Percentiles rank a stretch among this genome's conserved stretches.
phyloP scores from a whole-genome alignment of 2,329 filamentous ascomycete genomes.

The Sclerotinia trifoliorum region DNA sequence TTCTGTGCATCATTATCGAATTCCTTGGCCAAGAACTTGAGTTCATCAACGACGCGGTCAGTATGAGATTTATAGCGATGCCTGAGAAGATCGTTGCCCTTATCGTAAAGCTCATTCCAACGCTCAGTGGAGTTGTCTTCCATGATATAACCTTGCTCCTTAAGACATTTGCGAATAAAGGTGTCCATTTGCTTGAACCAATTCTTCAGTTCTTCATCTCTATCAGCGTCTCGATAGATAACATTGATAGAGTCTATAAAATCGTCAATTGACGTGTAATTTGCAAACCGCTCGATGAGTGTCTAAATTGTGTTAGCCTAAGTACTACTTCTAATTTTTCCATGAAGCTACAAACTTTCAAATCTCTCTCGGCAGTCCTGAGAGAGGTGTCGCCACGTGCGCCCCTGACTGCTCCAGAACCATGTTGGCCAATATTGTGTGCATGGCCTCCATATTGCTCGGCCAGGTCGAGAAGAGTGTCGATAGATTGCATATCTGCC shows the following conservation, averaged over 20 bases:
- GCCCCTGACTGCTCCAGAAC: constrained; percentile 68
- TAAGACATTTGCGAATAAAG: constrained; percentile 79
- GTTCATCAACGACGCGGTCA: constrained; percentile 81
- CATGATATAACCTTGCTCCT: constrained; percentile 89
- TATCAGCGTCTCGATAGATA: constrained; percentile 84
- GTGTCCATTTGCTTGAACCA: constrained; percentile 82
- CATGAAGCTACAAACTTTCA: constrained; percentile 49
- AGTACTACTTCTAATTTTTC: neutral
- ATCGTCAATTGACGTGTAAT: constrained; percentile 85
- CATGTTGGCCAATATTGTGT: constrained; percentile 61
- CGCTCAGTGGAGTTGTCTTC: constrained; percentile 75
- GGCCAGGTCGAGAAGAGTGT: constrained; percentile 78
- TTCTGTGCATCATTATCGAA: constrained; percentile 89
- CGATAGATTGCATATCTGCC: constrained; percentile 78
- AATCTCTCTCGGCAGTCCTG: constrained; percentile 70
- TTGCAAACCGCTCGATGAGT: constrained; percentile 92
- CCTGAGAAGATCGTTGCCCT: constrained; percentile 81
- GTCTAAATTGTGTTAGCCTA: constrained; percentile 50
- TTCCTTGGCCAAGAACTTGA: constrained; percentile 85
- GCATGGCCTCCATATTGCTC: constrained; percentile 81
- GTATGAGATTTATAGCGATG: constrained; percentile 86
- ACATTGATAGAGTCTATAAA: constrained; percentile 80
- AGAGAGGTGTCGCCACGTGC: constrained; percentile 64
- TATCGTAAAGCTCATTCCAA: constrained; percentile 83
- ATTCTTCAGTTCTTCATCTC: constrained; percentile 77